phyloP scores from a whole-genome alignment of 352 stramenopile species.

The Vaucheria bursata region DNA sequence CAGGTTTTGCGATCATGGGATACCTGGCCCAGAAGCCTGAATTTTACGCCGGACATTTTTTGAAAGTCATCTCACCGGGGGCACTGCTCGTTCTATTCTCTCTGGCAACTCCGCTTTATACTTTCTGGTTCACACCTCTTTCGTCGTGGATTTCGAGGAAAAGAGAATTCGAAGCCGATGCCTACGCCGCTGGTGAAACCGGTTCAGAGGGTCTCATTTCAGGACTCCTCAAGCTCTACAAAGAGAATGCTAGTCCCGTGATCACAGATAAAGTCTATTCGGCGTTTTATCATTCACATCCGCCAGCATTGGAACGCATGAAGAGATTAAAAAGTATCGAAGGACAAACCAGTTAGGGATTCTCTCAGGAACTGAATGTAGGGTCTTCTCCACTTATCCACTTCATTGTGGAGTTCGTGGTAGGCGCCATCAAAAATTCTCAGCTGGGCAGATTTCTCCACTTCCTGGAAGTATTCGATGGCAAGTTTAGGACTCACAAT shows the following conservation, averaged over 20 bases:
- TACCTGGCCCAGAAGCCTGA: too few relatives aligned
- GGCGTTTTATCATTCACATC: not conserved
- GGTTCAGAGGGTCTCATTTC: not conserved
- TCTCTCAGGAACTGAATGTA: not conserved
- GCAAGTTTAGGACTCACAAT: not conserved
- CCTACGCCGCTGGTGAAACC: not conserved
- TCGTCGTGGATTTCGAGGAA: not conserved
- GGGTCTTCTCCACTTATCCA: not conserved
- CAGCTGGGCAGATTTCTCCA: not conserved
- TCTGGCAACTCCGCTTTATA: too few relatives aligned
- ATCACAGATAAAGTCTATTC: not conserved
- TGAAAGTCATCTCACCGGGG: too few relatives aligned
- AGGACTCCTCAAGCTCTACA: not conserved
- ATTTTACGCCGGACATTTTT: too few relatives aligned
- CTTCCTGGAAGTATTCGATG: not conserved
- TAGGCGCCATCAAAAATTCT: not conserved
- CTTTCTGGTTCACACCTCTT: too few relatives aligned
- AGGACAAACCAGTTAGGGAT: not conserved
- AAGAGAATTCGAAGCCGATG: not conserved
- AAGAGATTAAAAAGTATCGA: too few relatives aligned
- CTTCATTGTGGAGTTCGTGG: not conserved
- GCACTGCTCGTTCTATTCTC: too few relatives aligned
- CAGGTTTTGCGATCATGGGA: too few relatives aligned
- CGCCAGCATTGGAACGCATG: not conserved
- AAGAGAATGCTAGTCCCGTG: not conserved